phyloP scores from a whole-genome alignment of 2,329 filamentous ascomycete genomes.

The Neonectria ditissima region DNA sequence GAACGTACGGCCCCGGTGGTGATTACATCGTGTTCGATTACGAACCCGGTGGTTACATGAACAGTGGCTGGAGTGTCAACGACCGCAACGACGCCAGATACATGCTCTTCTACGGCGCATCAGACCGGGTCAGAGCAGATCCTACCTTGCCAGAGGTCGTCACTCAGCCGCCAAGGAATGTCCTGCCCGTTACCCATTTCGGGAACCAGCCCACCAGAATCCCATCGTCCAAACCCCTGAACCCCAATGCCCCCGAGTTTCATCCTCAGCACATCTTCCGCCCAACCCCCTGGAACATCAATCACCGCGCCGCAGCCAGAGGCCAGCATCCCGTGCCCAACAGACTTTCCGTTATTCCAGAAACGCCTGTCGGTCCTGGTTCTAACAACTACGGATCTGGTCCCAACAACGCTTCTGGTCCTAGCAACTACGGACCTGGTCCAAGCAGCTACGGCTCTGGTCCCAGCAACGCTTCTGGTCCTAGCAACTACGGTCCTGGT shows the following conservation, averaged over 20 bases:
- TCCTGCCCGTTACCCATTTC: not conserved
- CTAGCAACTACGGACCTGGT: too few relatives aligned
- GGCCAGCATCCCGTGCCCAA: too few relatives aligned
- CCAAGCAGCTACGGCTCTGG: too few relatives aligned
- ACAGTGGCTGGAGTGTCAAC: not conserved
- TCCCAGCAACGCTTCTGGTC: too few relatives aligned
- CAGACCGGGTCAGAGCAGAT: not conserved
- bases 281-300: not conserved
- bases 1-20: not conserved
- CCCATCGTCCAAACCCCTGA: not conserved
- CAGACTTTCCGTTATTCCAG: not conserved
- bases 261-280: not conserved
- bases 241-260: not conserved
- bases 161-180: not conserved
- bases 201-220: not conserved
- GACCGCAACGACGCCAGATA: not conserved
- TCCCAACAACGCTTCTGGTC: too few relatives aligned
- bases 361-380: not conserved
- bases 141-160: not conserved
- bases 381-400: not conserved
- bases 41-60: not conserved
- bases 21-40: not conserved
- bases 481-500: too few relatives aligned
- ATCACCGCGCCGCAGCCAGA: not conserved
- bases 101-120: not conserved